Percentiles rank a stretch among this genome's conserved stretches.
These are phyloP conservation scores for Pseudovirgaria hyperparasitica DNA, from an alignment of 2,329 filamentous ascomycete species.

Conservation along the genomic window DNA sequence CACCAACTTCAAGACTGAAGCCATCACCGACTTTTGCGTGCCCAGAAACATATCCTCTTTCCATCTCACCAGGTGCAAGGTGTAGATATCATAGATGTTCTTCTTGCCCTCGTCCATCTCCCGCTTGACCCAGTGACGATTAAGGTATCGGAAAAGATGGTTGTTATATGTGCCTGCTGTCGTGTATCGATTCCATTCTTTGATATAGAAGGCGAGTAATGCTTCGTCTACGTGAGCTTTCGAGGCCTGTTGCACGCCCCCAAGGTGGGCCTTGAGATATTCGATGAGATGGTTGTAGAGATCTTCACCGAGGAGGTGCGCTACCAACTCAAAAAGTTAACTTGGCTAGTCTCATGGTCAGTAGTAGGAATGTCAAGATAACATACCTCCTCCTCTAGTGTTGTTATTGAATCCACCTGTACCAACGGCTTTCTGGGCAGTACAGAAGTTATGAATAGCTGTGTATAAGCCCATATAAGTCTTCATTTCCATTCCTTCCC, in stretches of 20 bases:
- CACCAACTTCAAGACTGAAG: constrained; percentile 82
- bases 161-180: constrained; percentile 95
- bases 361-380: neutral
- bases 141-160: constrained; percentile 90
- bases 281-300: constrained; percentile 83
- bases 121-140: constrained; percentile 96
- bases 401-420: constrained; percentile 36
- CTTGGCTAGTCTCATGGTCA: neutral
- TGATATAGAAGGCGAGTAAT: constrained; percentile 83
- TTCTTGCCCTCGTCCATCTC: constrained; percentile 99
- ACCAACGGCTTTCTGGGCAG: constrained; percentile 85
- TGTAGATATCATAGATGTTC: constrained; percentile 96
- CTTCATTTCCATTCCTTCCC: constrained; percentile 86
- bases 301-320: constrained; percentile 89
- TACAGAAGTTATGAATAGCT: constrained; percentile 98
- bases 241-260: constrained; percentile 57
- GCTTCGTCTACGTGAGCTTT: constrained; percentile 79
- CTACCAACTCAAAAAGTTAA: constrained; percentile 31
- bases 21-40: constrained; percentile 84
- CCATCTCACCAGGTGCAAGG: constrained; percentile 90
- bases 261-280: constrained; percentile 70
- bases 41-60: constrained; percentile 77
- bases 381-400: constrained; percentile 54
- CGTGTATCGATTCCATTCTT: constrained; percentile 93
- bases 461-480: constrained; percentile 98